phyloP scores from a whole-genome alignment of 78 protist genomes.

The Dictyostelium discoideum region DNA sequence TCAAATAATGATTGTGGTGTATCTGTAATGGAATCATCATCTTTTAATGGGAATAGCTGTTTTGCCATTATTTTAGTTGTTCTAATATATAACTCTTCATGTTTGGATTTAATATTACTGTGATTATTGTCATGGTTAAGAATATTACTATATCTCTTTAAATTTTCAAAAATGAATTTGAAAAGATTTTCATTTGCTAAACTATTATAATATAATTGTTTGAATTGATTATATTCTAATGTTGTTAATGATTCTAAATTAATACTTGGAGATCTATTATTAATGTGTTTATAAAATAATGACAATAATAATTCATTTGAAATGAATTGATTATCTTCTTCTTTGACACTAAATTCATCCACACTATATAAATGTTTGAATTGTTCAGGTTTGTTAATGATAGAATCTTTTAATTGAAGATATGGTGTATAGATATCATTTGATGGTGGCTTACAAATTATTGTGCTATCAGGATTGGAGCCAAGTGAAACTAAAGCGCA shows the following conservation, averaged over 20 bases:
- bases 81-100: background rate
- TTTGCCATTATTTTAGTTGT: background rate
- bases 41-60: background rate
- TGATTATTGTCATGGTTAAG: background rate
- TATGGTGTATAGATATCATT: background rate
- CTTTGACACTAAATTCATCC: background rate
- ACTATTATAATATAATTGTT: background rate
- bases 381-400: background rate
- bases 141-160: background rate
- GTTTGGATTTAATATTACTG: background rate
- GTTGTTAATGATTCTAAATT: background rate
- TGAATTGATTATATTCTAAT: background rate
- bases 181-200: background rate
- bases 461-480: background rate
- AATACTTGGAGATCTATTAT: background rate
- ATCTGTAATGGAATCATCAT: background rate
- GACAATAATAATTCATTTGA: background rate
- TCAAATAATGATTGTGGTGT: background rate
- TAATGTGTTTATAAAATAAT: background rate
- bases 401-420: conserved; percentile 3
- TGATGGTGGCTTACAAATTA: background rate
- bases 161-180: conserved; percentile 2
- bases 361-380: background rate
- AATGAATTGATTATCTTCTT: background rate
- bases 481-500: background rate